phyloP scores from a whole-genome alignment of 2,329 filamentous ascomycete species.

The Paracamarosporium sp. region DNA sequence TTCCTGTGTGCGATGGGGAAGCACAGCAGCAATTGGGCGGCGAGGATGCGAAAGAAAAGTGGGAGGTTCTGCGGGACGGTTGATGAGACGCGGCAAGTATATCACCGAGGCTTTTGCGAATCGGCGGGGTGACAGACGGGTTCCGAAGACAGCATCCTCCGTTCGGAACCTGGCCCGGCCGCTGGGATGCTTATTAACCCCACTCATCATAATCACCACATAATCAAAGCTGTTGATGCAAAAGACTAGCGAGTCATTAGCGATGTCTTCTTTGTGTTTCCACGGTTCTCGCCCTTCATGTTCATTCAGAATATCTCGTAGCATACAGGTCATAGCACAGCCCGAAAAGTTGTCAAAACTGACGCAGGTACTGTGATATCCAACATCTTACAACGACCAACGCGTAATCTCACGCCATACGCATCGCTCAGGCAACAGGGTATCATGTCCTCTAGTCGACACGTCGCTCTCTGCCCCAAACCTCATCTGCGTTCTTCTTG shows the following conservation, averaged over 20 bases:
- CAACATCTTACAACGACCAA: background rate
- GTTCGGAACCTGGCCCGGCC: conserved; percentile 25
- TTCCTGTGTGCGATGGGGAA: background rate
- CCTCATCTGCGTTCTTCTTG: conserved; percentile 82
- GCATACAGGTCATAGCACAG: background rate
- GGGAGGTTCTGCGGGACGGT: background rate
- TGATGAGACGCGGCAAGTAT: conserved; percentile 14
- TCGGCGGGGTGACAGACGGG: conserved; percentile 12
- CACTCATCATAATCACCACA: background rate
- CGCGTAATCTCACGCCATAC: background rate
- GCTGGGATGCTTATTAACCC: conserved; percentile 11
- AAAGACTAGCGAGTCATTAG: conserved; percentile 12
- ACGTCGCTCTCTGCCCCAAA: conserved; percentile 74
- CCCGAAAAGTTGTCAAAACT: background rate
- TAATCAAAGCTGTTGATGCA: conserved; percentile 11
- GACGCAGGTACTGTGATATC: background rate
- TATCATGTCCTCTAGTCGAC: conserved; percentile 24
- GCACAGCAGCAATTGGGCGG: background rate
- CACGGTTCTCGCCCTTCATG: background rate
- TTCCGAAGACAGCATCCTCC: conserved; percentile 18
- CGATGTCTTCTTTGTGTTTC: background rate
- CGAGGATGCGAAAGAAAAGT: background rate
- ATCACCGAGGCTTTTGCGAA: conserved; percentile 22
- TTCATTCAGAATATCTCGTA: background rate
- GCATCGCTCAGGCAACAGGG: background rate